Conservation (phyloP, 345 rosid genomes). For the Moricandia moricandioides region DNA sequence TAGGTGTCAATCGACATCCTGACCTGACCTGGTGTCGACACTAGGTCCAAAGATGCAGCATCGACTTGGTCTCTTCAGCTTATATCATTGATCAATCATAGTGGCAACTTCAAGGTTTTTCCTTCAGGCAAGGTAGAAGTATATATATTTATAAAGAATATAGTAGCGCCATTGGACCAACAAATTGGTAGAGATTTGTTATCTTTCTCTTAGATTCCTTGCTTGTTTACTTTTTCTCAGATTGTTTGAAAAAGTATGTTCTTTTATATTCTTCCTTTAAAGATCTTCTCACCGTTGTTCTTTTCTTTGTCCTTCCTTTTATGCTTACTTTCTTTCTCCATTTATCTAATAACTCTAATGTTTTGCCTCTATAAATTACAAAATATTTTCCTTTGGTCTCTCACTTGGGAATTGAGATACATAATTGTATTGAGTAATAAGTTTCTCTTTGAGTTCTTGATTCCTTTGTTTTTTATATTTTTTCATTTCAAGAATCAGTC, state of each 20-base stretch:
- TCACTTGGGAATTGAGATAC: neutral
- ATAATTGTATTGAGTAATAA: neutral
- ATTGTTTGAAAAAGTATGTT: neutral
- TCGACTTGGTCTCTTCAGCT: too few species aligned
- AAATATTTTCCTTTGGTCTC: neutral
- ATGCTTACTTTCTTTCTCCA: neutral
- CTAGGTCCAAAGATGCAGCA: too few species aligned
- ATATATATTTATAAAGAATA: neutral
- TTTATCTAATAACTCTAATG: neutral
- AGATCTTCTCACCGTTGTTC: constrained; percentile 10
- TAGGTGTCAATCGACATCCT: too few species aligned
- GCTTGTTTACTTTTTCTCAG: neutral
- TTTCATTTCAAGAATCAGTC: constrained; percentile 7
- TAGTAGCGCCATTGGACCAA: neutral
- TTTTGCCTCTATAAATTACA: constrained; percentile 14
- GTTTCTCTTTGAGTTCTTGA: neutral
- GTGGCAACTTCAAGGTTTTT: too few species aligned
- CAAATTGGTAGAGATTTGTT: constrained; percentile 17
- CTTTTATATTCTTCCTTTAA: neutral
- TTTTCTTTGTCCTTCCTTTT: neutral
- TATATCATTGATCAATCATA: too few species aligned
- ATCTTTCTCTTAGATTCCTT: constrained; percentile 28
- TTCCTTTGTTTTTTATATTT: neutral
- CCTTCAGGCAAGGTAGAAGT: too few species aligned
- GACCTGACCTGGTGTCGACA: too few species aligned